phyloP scores from a whole-genome alignment of 2,329 filamentous ascomycete genomes.

The Claviceps monticola region DNA sequence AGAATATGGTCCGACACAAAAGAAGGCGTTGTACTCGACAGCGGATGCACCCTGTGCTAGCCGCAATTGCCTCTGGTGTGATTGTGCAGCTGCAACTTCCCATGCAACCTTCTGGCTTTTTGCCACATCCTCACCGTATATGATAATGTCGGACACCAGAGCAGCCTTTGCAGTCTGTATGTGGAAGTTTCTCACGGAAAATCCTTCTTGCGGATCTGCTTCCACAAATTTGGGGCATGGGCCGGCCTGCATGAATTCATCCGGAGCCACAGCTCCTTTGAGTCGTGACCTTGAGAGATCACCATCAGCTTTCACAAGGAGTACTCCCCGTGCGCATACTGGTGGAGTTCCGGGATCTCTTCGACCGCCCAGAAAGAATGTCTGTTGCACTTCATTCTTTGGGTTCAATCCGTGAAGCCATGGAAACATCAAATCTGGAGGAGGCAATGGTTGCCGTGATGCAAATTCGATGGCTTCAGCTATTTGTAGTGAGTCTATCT shows the following conservation, averaged over 20 bases:
- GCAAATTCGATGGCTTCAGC: slow-evolving; percentile 61
- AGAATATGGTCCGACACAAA: slow-evolving; percentile 49
- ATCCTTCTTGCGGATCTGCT: slow-evolving; percentile 75
- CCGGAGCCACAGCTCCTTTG: slow-evolving; percentile 73
- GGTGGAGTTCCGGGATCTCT: slow-evolving; percentile 54
- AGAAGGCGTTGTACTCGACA: slow-evolving; percentile 73
- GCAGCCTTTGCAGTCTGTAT: slow-evolving; percentile 86
- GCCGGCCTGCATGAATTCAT: slow-evolving; percentile 55
- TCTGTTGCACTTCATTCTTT: slow-evolving; percentile 74
- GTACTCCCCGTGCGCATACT: slow-evolving; percentile 65
- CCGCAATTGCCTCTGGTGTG: slow-evolving; percentile 55
- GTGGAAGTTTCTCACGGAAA: slow-evolving; percentile 93
- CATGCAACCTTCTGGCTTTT: slow-evolving; percentile 49
- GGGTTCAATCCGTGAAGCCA: slow-evolving; percentile 92
- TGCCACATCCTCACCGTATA: slow-evolving; percentile 66
- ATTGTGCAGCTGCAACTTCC: slow-evolving; percentile 64
- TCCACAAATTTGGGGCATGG: slow-evolving; percentile 55
- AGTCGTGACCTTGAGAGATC: slow-evolving; percentile 61
- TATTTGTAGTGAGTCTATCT: slow-evolving; percentile 55
- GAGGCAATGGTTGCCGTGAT: slow-evolving; percentile 68
- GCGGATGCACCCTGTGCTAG: slow-evolving; percentile 38
- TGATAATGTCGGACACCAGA: slow-evolving; percentile 76
- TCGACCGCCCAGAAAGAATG: slow-evolving; percentile 74
- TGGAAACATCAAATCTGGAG: slow-evolving; percentile 78
- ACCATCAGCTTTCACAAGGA: slow-evolving; percentile 78